Evolutionary conservation across 176 grass and related monocot genomes (phyloP), one percentile per base, ranked within the genome.

Genomic region (Pontederia crassipes): DNA sequence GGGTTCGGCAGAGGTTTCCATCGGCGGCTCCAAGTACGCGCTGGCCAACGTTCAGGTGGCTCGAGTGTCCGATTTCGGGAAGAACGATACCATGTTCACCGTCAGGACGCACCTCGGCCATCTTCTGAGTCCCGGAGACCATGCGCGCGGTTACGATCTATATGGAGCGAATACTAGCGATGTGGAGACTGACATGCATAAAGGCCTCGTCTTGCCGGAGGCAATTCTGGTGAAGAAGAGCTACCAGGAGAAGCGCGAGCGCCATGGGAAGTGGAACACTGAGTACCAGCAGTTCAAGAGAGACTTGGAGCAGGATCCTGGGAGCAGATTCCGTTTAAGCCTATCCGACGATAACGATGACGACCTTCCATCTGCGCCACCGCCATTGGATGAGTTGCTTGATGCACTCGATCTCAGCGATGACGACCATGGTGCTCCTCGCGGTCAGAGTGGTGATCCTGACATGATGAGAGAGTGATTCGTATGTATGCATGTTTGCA

Each of bases 211-310:
- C 59, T 67, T 96, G 56, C 92, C 92, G 17, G 92, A 96, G 50
- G 83, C 74, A 7, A 4, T 96, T 70, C 83, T 96, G 55, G 78
- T 96, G 61, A 96, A 90, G 86, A 96, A 96, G 83, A 96, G 92
- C 77, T 96, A 82, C 0, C 72, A 85, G 59, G 89, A 90, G 92
- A 85, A 62, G 62, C 78, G 68, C 18, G 74, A 70, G 49, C 51
- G 67, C n/a, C 48, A 50, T 77, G 88, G 74, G 61, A 87, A 59
- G 76, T 87, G 78, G 73, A 66, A 77, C 48, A 46, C 75, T 8
- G 91, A 96, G 81, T 90, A 90, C 28, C 27, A 54, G 13, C 62
- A 75, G 10, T 96, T 96, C 56, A 10, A 90, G 4, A 57, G 65
- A 62, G 91, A 96, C 11, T 57, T 96, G 64, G 87, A 90, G 70